Percentiles rank a stretch among this genome's conserved stretches.
phyloP scores from a whole-genome alignment of 495 filamentous ascomycete species.

The Rhypophila decipiens region DNA sequence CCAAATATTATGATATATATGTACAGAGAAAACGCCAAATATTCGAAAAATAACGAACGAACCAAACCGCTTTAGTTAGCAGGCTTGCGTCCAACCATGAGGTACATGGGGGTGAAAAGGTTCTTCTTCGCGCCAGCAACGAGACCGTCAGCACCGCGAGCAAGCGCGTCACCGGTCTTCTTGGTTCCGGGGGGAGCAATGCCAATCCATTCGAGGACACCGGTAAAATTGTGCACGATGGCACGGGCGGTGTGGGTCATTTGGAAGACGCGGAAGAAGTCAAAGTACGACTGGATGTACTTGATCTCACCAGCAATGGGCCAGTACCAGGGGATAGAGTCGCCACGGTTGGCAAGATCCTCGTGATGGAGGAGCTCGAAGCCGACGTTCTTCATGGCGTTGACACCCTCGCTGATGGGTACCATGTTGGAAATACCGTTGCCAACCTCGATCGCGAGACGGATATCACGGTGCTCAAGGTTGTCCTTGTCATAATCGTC shows the following conservation, averaged over 20 bases:
- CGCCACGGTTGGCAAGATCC: slow-evolving; percentile 78
- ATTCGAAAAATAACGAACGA: not conserved
- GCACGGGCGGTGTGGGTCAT: slow-evolving; percentile 85
- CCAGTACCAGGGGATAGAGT: slow-evolving; percentile 90
- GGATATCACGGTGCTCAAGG: slow-evolving; percentile 80
- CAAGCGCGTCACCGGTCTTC: slow-evolving; percentile 91
- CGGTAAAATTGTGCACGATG: slow-evolving; percentile 72
- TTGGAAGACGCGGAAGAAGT: slow-evolving; percentile 76
- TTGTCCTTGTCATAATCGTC: slow-evolving; percentile 90
- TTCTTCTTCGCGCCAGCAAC: slow-evolving; percentile 88
- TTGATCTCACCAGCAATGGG: slow-evolving; percentile 74
- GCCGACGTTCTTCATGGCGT: slow-evolving; percentile 82
- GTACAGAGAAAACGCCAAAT: slow-evolving; percentile 10
- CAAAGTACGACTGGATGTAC: slow-evolving; percentile 72
- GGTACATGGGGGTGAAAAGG: slow-evolving; percentile 97
- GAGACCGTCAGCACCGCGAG: slow-evolving; percentile 74
- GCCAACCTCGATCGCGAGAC: slow-evolving; percentile 92
- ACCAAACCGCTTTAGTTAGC: slow-evolving; percentile 19
- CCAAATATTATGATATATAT: slow-evolving; percentile 9
- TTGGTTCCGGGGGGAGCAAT: slow-evolving; percentile 80
- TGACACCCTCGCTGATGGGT: slow-evolving; percentile 70
- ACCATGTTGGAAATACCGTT: slow-evolving; percentile 99
- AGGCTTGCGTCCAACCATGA: slow-evolving; percentile 97
- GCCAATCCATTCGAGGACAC: slow-evolving; percentile 65
- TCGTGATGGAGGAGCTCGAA: slow-evolving; percentile 83